Base-by-base conservation (phyloP, 2,329 filamentous ascomycete genomes). In the Ramularia endophylla region DNA sequence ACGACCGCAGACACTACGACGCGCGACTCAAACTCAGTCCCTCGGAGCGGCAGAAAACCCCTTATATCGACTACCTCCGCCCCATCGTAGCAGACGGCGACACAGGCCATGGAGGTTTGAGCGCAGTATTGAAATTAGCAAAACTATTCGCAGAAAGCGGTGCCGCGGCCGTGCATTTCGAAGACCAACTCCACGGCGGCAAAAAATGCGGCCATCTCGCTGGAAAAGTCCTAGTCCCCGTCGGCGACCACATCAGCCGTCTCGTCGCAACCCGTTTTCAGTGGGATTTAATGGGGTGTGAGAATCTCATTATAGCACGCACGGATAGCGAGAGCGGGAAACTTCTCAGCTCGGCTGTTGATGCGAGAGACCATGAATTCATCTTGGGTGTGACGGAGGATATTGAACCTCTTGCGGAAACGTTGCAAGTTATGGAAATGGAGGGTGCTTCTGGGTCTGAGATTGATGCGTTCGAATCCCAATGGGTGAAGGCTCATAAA, bases 201-300 rank as follows among this genome's bases (percentile, higher is more conserved):
- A 98, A 98, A 74, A 98, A 97, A 69, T 98, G 92, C 61, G 92
- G 92, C 12, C 92, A 98, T 67, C 71, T 97, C 47, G 92, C 92
- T 1, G 92, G 92, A 53, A 98, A 97, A 65, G 92, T 97, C 2
- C 73, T 98, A 7, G 92, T 97, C 2, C 90, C 92, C 0, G 80
- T 89, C 1, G 85, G 88, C 46, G 92, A 97, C 63, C 92, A 98
- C 70, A 94, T 97, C 72, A 95, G 95, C 69, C 83, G 92, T 19
- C 79, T 98, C 4, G 82, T 88, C 15, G 89, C 92, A 2, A 82
- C 90, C 3, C 82, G 92, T 45, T 95, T 95, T 70, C 92, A 98
- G 61, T 98, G 90, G 90, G 92, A 98, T 59, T 75, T 95, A 55
- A 97, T 98, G 90, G 92, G 90, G 34, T 82, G 80, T 38, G 92